Percentiles rank a stretch among this genome's conserved stretches.
Evolutionary conservation across 768 basidiomycete species (phyloP).

Genomic region (Gloeostereum incarnatum): DNA sequence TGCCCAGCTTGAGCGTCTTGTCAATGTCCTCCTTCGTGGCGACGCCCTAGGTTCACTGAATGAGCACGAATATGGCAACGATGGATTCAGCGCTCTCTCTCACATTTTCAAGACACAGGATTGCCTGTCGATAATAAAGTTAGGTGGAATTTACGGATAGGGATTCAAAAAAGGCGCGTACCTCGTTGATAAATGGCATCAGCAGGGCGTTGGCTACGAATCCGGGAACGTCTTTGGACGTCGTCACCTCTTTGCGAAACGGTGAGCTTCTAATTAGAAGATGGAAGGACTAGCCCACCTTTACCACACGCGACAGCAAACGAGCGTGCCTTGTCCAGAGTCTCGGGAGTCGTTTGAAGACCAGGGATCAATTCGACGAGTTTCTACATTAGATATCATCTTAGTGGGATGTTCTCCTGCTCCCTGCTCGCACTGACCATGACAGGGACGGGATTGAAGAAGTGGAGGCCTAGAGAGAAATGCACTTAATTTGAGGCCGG

Average conservation of each 20-base stretch:
- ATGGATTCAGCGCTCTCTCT: neutral
- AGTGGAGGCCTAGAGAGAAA: conserved; percentile 60
- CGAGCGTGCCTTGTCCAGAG: conserved; percentile 63
- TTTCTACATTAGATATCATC: conserved; percentile 38
- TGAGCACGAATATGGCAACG: neutral
- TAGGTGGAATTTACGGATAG: neutral
- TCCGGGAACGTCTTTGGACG: conserved; percentile 87
- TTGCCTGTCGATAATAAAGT: conserved; percentile 58
- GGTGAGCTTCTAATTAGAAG: neutral
- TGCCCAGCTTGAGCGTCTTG: conserved; percentile 86
- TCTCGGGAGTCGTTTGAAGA: conserved; percentile 77
- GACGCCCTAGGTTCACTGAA: conserved; percentile 49
- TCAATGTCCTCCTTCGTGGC: conserved; percentile 94
- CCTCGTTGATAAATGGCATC: conserved; percentile 98
- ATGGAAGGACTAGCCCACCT: conserved; percentile 29
- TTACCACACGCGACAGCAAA: conserved; percentile 91
- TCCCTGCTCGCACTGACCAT: conserved; percentile 68
- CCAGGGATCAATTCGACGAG: conserved; percentile 93
- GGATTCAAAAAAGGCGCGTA: conserved; percentile 16
- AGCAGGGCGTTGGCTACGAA: conserved; percentile 92
- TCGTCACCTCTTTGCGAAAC: conserved; percentile 71
- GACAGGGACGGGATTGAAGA: conserved; percentile 95
- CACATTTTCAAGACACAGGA: conserved; percentile 89
- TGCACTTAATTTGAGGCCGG: neutral
- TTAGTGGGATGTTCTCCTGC: neutral